A percentile compares a stretch with the other conserved stretches of the same genome.
Conservation (phyloP, 1,284 basidiomycete genomes). For the Cutaneotrichosporon sp. region DNA sequence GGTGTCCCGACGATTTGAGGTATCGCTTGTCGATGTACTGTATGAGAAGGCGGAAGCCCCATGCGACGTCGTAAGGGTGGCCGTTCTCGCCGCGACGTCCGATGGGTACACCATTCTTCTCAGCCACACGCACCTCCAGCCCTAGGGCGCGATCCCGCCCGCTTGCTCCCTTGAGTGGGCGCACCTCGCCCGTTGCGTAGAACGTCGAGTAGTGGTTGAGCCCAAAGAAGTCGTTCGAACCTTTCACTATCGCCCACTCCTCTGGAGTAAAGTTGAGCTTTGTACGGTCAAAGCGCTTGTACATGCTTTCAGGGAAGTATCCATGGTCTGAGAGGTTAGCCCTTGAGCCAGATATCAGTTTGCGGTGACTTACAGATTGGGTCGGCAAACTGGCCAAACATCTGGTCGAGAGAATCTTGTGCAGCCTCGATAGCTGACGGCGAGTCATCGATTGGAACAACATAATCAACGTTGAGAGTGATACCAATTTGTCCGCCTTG, state of each 20-base stretch:
- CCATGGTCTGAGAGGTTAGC: constrained; percentile 1
- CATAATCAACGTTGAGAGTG: constrained; percentile 39
- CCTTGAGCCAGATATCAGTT: too few relatives aligned
- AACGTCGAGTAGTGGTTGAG: constrained; percentile 34
- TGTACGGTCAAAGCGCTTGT: constrained; percentile 15
- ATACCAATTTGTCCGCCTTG: constrained; percentile 36
- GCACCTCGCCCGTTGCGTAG: constrained; percentile 17
- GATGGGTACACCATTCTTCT: constrained; percentile 32
- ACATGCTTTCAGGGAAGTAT: constrained; percentile 11
- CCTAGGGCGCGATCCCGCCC: background rate
- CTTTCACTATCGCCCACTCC: constrained; percentile 26
- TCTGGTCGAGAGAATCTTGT: constrained; percentile 18
- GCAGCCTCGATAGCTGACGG: constrained; percentile 26
- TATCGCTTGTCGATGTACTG: constrained; percentile 17
- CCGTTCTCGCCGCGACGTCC: constrained; percentile 33
- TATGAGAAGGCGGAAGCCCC: constrained; percentile 27
- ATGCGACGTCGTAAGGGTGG: constrained; percentile 33
- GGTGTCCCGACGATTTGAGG: background rate
- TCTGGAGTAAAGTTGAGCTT: constrained; percentile 18
- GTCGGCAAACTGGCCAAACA: constrained; percentile 31
- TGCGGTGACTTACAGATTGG: constrained; percentile 29
- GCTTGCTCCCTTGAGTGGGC: constrained; percentile 15
- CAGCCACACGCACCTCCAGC: constrained; percentile 25
- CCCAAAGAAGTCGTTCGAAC: constrained; percentile 32
- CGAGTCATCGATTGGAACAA: constrained; percentile 30